Conservation (phyloP, 2,329 filamentous ascomycete species). For the Bimuria novae-zelandiae region DNA sequence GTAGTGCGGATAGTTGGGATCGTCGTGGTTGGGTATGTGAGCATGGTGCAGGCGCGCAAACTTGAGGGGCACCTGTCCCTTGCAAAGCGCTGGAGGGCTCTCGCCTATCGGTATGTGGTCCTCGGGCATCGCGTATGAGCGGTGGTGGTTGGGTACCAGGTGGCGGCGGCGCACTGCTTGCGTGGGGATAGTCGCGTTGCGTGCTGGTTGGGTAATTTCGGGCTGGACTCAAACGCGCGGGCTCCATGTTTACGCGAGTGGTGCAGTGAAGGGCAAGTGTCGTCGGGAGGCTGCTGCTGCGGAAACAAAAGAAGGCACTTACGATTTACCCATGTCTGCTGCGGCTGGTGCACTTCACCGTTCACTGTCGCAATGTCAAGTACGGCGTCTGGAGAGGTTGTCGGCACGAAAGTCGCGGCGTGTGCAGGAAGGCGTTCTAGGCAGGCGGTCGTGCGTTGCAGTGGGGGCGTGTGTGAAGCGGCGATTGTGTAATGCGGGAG, state of each 20-base stretch:
- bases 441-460: neutral
- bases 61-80: constrained; percentile 31
- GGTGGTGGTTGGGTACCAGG: constrained; percentile 13
- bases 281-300: constrained; percentile 17
- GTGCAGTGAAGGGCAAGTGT: constrained; percentile 25
- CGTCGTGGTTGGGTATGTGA: constrained; percentile 27
- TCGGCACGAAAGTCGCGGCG: neutral
- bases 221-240: constrained; percentile 3
- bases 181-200: constrained; percentile 16
- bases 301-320: constrained; percentile 34
- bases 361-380: neutral
- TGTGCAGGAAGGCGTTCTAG: neutral
- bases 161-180: constrained; percentile 8
- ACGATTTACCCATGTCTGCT: constrained; percentile 49
- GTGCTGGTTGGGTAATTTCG: neutral
- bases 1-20: constrained; percentile 34
- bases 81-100: constrained; percentile 29
- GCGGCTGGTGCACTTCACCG: too few relatives aligned
- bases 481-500: constrained; percentile 11
- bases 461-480: constrained; percentile 12
- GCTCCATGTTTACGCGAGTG: constrained; percentile 8
- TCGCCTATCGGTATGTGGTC: constrained; percentile 21
- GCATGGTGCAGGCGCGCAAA: constrained; percentile 36
- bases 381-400: neutral
- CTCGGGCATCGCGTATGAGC: neutral